Evolutionary conservation across 2,329 filamentous ascomycete genomes (phyloP).

Genomic region (Fusarium miscanthi): DNA sequence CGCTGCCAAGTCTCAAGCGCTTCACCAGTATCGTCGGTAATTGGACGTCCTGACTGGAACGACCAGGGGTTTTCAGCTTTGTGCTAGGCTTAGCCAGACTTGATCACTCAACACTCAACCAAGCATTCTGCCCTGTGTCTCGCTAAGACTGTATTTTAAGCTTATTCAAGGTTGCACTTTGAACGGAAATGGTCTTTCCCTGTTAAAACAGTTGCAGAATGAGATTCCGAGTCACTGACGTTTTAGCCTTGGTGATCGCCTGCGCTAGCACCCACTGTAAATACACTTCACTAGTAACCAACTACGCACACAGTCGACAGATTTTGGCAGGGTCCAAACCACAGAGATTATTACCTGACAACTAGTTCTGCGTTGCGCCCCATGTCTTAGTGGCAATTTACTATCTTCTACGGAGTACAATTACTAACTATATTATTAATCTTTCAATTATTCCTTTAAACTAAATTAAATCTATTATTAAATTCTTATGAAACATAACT

Average conservation of each 20-base stretch:
- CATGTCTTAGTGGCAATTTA: no score
- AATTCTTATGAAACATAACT: no score
- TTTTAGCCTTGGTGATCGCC: not conserved
- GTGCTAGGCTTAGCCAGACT: not conserved
- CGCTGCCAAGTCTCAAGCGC: not conserved
- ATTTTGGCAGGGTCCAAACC: not conserved
- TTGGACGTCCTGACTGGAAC: not conserved
- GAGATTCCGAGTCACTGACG: no score
- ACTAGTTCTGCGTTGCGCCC: not conserved
- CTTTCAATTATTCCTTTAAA: no score
- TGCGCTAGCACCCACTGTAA: not conserved
- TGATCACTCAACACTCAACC: no score
- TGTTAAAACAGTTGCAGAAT: accelerated
- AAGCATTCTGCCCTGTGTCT: not conserved
- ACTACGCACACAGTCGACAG: not conserved
- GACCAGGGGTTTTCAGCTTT: not conserved
- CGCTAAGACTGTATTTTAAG: not conserved
- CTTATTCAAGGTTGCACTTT: no score
- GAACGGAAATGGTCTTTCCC: accelerated
- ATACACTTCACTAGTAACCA: not conserved
- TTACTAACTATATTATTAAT: no score
- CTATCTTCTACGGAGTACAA: no score
- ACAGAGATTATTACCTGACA: not conserved
- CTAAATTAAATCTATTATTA: no score
- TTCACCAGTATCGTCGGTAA: not conserved